A percentile compares a stretch with the other conserved stretches of the same genome.
phyloP scores from a whole-genome alignment of 257 asterid genomes.

The Solanum etuberosum region DNA sequence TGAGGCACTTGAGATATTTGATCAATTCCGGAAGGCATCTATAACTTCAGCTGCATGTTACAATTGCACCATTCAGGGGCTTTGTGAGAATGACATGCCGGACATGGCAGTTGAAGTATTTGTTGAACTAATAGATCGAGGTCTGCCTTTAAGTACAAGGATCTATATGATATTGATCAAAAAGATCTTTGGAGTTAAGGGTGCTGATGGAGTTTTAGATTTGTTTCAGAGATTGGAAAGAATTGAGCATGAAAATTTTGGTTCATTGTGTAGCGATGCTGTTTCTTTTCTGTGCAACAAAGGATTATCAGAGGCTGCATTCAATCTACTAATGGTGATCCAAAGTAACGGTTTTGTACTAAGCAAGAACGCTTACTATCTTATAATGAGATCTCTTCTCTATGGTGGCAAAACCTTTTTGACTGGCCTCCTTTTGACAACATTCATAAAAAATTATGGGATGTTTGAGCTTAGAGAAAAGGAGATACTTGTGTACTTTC shows the following conservation, averaged over 20 bases:
- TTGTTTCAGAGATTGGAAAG: slow-evolving; percentile 37
- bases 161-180: slow-evolving; percentile 34
- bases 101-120: slow-evolving; percentile 52
- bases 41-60: slow-evolving; percentile 46
- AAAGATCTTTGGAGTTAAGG: slow-evolving; percentile 17
- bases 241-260: slow-evolving; percentile 17
- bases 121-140: slow-evolving; percentile 28
- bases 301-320: slow-evolving; percentile 43
- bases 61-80: slow-evolving; percentile 41
- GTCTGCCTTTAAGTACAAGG: slow-evolving; percentile 32
- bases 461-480: slow-evolving; percentile 32
- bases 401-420: slow-evolving; percentile 26
- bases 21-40: slow-evolving; percentile 34
- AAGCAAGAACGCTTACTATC: slow-evolving; percentile 29
- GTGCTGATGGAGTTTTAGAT: slow-evolving; percentile 35
- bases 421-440: slow-evolving; percentile 36
- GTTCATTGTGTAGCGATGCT: slow-evolving; percentile 25
- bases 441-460: slow-evolving; percentile 50
- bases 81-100: slow-evolving; percentile 44
- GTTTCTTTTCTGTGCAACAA: slow-evolving; percentile 36
- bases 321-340: slow-evolving; percentile 25
- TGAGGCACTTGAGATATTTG: slow-evolving; percentile 65
- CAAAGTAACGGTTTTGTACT: slow-evolving; percentile 24
- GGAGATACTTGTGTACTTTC: slow-evolving; percentile 26
- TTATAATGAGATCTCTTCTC: slow-evolving; percentile 38